Percentiles rank a stretch among this genome's conserved stretches.
Evolutionary conservation across 2,329 filamentous ascomycete genomes (phyloP).

Genomic region (Aspergillus quadrilineatus): DNA sequence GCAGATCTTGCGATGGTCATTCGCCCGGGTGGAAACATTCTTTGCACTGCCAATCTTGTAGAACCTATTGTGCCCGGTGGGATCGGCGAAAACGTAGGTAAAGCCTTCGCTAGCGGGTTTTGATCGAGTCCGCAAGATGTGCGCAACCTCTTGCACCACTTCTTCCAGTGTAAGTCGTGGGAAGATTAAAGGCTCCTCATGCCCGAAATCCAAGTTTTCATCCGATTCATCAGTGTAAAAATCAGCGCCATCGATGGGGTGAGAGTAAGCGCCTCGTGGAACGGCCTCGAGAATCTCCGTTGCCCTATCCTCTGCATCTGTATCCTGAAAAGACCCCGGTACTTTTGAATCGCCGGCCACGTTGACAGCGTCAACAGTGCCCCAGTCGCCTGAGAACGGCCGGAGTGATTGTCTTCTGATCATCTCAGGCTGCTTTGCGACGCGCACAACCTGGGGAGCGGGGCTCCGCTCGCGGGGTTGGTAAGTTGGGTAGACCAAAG

Average conservation of each 20-base stretch:
- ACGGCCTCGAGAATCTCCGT: conserved; percentile 2
- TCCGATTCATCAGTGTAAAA: conserved; percentile 12
- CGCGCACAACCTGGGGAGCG: conserved; percentile 9
- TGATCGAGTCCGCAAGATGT: conserved; percentile 8
- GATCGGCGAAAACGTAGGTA: conserved; percentile 14
- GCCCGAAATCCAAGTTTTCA: conserved; percentile 5
- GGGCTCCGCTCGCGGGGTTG: conserved; percentile 12
- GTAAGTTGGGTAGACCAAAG: conserved; percentile 4
- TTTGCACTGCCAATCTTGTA: conserved; percentile 17
- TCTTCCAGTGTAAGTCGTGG: conserved; percentile 12
- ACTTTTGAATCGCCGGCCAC: conserved; percentile 1
- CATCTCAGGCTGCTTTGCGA: conserved; percentile 13
- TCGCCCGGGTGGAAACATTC: conserved; percentile 8
- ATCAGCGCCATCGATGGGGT: conserved; percentile 5
- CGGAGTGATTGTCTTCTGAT: conserved; percentile 11
- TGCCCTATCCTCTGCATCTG: background rate
- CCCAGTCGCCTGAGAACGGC: conserved; percentile 9
- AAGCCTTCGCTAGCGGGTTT: conserved; percentile 11
- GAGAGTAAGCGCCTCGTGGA: conserved; percentile 3
- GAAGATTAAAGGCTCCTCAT: conserved; percentile 3
- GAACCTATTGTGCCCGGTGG: conserved; percentile 7
- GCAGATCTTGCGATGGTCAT: conserved; percentile 12
- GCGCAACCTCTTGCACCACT: conserved; percentile 4
- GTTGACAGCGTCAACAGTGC: background rate
- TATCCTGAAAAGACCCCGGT: conserved; percentile 9